Percentiles rank a stretch among this genome's conserved stretches.
Conservation (phyloP, 495 filamentous ascomycete species). For the Aspergillus coremiiformis region DNA sequence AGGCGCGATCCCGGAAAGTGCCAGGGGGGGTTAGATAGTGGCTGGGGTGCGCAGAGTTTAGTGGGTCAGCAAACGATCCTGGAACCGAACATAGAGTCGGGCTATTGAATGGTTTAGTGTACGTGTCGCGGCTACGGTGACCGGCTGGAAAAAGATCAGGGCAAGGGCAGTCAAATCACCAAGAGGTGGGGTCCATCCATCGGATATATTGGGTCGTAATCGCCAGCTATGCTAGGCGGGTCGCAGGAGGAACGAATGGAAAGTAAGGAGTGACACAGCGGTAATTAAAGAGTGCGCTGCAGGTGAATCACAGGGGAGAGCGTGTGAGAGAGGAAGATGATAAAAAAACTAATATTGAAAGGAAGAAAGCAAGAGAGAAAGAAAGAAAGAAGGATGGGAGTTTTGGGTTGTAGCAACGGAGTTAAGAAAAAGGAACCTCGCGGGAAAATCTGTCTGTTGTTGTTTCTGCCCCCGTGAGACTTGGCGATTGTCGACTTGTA, state of each 20-base stretch:
- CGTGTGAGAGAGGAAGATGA: too few relatives aligned
- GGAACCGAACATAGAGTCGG: background rate
- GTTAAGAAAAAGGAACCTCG: slow-evolving; percentile 6
- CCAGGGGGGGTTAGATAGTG: background rate
- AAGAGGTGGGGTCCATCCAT: slow-evolving; percentile 15
- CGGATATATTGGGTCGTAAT: background rate
- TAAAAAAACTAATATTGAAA: too few relatives aligned
- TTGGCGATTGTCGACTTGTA: slow-evolving; percentile 13
- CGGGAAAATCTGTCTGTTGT: slow-evolving; percentile 15
- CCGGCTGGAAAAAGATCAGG: background rate
- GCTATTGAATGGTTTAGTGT: background rate
- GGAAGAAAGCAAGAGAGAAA: background rate
- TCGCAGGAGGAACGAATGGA: slow-evolving; percentile 1
- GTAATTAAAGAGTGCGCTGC: background rate
- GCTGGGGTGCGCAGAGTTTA: background rate
- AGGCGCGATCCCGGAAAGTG: background rate
- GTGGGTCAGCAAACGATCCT: background rate
- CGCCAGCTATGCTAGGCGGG: slow-evolving; percentile 3
- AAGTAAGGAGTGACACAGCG: background rate
- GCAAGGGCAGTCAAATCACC: slow-evolving; percentile 3
- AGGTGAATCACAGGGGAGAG: background rate
- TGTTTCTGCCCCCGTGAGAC: slow-evolving; percentile 4
- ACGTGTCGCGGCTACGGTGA: background rate
- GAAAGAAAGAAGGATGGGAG: slow-evolving; percentile 4
- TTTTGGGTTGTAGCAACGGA: background rate